A percentile compares a stretch with the other conserved stretches of the same genome.
These are phyloP conservation scores for Carex kokanica DNA, from an alignment of 176 grass and related monocot species.

Conservation along the genomic window DNA sequence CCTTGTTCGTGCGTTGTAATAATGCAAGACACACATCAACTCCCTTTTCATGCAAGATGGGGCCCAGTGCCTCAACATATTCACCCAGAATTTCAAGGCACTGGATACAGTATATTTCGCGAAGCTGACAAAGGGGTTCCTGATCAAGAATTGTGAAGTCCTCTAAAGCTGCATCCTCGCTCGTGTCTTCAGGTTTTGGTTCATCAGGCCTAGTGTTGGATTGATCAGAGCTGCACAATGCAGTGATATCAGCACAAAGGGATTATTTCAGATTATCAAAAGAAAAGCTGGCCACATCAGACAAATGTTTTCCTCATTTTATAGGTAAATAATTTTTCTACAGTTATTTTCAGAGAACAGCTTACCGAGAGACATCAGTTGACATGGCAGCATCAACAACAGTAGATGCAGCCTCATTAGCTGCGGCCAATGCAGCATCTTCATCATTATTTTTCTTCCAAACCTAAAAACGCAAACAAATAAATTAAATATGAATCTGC, in stretches of 20 bases:
- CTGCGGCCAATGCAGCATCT: constrained; percentile 61
- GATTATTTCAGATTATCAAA: background rate
- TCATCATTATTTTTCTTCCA: constrained; percentile 71
- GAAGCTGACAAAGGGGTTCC: constrained; percentile 53
- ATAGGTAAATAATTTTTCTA: background rate
- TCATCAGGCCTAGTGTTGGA: constrained; percentile 25
- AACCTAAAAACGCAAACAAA: constrained; percentile 43
- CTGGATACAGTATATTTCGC: constrained; percentile 93
- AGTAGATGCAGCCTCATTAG: constrained; percentile 74
- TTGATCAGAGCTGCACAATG: constrained; percentile 43
- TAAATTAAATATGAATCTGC: background rate
- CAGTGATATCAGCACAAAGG: background rate
- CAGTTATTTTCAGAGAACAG: background rate
- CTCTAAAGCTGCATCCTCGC: constrained; percentile 57
- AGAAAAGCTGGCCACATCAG: background rate
- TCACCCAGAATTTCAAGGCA: constrained; percentile 85
- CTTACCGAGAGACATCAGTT: constrained; percentile 76
- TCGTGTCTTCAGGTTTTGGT: constrained; percentile 47
- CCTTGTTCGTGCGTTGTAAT: constrained; percentile 69
- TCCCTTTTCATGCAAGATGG: constrained; percentile 95
- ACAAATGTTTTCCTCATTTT: background rate
- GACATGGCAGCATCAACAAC: constrained; percentile 88
- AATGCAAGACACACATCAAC: constrained; percentile 89
- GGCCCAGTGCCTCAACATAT: constrained; percentile 94
- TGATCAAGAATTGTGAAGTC: constrained; percentile 65